Conservation (phyloP, 2,329 filamentous ascomycete species). For the Paracoccidioides brasiliensis region DNA sequence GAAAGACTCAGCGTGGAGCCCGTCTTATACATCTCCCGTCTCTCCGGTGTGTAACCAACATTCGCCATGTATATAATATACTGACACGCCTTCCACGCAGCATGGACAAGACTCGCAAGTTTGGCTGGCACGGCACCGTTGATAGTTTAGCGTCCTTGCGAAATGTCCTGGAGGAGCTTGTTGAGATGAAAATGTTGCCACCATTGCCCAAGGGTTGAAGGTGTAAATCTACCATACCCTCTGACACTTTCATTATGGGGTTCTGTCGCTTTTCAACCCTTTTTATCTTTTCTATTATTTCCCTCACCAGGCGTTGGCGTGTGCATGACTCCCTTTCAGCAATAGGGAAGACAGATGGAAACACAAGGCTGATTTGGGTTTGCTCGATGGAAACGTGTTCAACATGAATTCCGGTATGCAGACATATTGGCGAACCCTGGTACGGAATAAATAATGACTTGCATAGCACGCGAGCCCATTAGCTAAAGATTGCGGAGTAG, state of each 20-base stretch:
- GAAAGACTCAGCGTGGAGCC: too few relatives aligned
- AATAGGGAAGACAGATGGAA: background rate
- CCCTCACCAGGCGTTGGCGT: background rate
- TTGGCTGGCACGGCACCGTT: conserved; percentile 37
- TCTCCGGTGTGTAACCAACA: background rate
- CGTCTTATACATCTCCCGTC: too few relatives aligned
- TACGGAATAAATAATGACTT: too few relatives aligned
- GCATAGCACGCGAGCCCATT: too few relatives aligned
- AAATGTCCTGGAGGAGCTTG: conserved; percentile 31
- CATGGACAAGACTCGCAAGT: conserved; percentile 35
- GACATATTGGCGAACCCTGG: background rate
- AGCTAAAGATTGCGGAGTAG: too few relatives aligned
- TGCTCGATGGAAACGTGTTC: background rate
- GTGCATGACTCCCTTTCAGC: background rate
- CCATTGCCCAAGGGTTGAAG: conserved; percentile 5
- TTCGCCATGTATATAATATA: background rate
- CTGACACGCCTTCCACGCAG: conserved; percentile 2
- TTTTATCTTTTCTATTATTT: background rate
- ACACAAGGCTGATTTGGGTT: background rate
- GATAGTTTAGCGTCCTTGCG: conserved; percentile 33
- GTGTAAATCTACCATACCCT: background rate
- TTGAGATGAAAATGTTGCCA: conserved; percentile 32
- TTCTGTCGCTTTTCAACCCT: too few relatives aligned
- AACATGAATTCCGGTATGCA: background rate
- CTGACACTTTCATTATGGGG: too few relatives aligned